These are phyloP conservation scores for Gillenia trifoliata DNA, from an alignment of 306 rosid genomes.

Conservation along the genomic window DNA sequence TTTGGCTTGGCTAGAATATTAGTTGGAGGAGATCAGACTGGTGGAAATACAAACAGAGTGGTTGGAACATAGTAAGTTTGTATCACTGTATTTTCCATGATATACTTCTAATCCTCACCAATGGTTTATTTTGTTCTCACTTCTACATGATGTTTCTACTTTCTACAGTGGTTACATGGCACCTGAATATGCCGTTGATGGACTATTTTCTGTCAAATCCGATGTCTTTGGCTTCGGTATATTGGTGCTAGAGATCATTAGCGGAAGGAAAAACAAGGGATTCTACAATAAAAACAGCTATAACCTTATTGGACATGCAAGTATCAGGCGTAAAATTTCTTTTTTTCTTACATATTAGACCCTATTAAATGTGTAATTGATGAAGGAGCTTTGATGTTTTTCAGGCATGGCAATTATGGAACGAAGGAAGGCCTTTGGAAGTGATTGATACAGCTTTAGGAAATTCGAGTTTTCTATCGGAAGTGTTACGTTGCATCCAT, in stretches of 20 bases:
- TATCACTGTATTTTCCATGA: too few relatives aligned
- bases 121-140: not conserved
- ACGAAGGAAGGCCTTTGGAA: slow-evolving; percentile 24
- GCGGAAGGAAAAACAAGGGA: slow-evolving; percentile 42
- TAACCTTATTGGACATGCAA: slow-evolving; percentile 54
- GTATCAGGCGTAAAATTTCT: not conserved
- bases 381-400: not conserved
- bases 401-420: slow-evolving; percentile 32
- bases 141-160: not conserved
- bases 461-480: not conserved
- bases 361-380: not conserved
- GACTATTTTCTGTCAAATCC: slow-evolving; percentile 45
- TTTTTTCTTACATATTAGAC: not conserved
- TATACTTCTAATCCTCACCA: too few relatives aligned
- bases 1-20: slow-evolving; percentile 55
- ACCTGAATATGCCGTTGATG: slow-evolving; percentile 49
- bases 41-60: slow-evolving; percentile 56
- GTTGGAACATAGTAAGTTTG: slow-evolving; percentile 61
- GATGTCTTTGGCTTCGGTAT: slow-evolving; percentile 60
- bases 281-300: slow-evolving; percentile 25
- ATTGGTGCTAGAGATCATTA: slow-evolving; percentile 38
- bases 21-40: slow-evolving; percentile 35
- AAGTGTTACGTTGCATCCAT: slow-evolving; percentile 35
- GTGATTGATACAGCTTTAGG: slow-evolving; percentile 23
- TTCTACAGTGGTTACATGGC: slow-evolving; percentile 54